Evolutionary conservation across 2,329 filamentous ascomycete genomes (phyloP), one percentile per base, ranked within the genome.

Genomic region (Teratosphaeria epicoccoides): DNA sequence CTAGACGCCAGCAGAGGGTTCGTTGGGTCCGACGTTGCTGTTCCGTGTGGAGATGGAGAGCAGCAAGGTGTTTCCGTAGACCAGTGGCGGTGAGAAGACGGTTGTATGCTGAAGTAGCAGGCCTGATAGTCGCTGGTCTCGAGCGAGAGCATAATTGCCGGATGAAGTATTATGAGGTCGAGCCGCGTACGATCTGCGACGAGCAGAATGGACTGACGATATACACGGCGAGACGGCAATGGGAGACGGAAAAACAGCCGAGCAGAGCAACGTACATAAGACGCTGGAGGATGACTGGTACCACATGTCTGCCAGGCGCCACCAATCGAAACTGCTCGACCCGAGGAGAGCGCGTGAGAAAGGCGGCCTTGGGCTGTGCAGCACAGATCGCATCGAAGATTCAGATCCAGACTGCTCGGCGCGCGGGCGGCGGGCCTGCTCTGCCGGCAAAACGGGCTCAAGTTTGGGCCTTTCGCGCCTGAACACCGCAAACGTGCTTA

Each of bases 11-110:
- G 40, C 12, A 52, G 20, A 6, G 51, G 47, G 22, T 52, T 45
- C 7, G 23, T 25, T 5, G 47, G 47, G 14, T 49, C 51, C 14
- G 40, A 22, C 7, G 26, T 33, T 26, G 33, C 24, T 20, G 43
- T 11, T 9, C 23, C 22, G 24, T 29, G 25, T 25, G 28, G 25
- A 4, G 26, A 12, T 17, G 51, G 51, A 20, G 51, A 52, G 25
- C 46, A 47, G 47, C 51, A 52, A 22, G 51, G 47, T 22, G 46
- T 49, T 22, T 52, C 47, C 14, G 20, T 29, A 17, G 50, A 49
- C 22, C 33, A 49, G 40, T 52, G 24, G 10, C 29, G 17, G 29
- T 48, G 9, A 24, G 29, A 4, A 2, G 45, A 22, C 43, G 45
- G 45, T 6, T 22, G 11, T 20, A 25, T 29, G 28, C 28, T 52